These are phyloP conservation scores for Auriscalpium microsporum DNA, from an alignment of 768 basidiomycete species.

Conservation along the genomic window DNA sequence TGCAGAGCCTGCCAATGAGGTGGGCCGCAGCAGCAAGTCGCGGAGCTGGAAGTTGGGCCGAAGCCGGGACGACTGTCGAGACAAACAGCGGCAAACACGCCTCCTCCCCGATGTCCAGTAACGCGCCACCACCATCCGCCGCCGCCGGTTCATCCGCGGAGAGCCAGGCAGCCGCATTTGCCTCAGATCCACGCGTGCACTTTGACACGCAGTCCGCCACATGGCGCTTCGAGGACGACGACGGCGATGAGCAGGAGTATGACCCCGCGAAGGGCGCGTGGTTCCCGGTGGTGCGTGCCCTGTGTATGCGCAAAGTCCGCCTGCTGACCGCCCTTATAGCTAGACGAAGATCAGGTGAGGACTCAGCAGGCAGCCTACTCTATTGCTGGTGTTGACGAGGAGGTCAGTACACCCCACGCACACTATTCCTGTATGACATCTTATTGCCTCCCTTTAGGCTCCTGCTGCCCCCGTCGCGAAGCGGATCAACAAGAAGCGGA, in stretches of 20 bases:
- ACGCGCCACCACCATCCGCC: constrained; percentile 23
- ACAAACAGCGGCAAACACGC: background rate
- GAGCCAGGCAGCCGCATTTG: constrained; percentile 60
- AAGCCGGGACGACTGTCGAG: too few species aligned
- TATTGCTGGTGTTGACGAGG: constrained; percentile 87
- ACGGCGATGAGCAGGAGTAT: constrained; percentile 88
- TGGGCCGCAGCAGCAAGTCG: too few species aligned
- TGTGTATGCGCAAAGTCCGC: background rate
- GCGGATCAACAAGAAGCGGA: constrained; percentile 74
- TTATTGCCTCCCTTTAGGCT: constrained; percentile 38
- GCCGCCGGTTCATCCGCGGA: constrained; percentile 46
- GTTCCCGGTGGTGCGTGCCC: constrained; percentile 68
- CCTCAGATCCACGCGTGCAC: constrained; percentile 74
- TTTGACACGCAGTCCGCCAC: constrained; percentile 66
- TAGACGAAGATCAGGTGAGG: constrained; percentile 80
- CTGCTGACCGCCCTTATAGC: constrained; percentile 32
- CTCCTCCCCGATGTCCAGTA: constrained; percentile 1
- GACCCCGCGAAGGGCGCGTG: constrained; percentile 67
- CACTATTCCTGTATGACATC: constrained; percentile 10
- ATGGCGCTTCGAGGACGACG: constrained; percentile 87
- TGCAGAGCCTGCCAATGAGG: too few species aligned
- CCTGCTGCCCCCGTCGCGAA: constrained; percentile 82
- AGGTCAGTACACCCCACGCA: constrained; percentile 40
- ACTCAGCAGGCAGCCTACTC: constrained; percentile 96
- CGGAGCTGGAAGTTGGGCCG: too few species aligned